Evolutionary conservation across 257 asterid genomes (phyloP).

Genomic region (Phtheirospermum japonicum): DNA sequence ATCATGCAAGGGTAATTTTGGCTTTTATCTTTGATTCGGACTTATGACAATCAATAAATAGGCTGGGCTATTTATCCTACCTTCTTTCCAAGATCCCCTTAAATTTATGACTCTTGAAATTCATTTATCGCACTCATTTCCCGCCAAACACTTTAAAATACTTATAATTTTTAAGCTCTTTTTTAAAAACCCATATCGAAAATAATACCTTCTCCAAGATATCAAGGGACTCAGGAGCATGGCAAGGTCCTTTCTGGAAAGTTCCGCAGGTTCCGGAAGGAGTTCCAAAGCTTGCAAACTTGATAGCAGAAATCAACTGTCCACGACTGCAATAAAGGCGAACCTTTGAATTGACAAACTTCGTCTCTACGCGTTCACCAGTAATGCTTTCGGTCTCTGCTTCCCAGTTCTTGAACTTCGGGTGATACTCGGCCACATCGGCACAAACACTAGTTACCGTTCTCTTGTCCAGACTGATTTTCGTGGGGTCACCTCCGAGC

Average conservation of each 20-base stretch:
- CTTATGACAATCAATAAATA: too few species aligned
- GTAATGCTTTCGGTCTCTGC: slow-evolving; percentile 47
- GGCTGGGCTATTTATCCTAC: too few species aligned
- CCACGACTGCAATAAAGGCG: slow-evolving; percentile 69
- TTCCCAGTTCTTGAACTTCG: slow-evolving; percentile 76
- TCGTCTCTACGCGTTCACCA: slow-evolving; percentile 48
- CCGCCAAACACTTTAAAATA: too few species aligned
- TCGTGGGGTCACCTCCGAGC: slow-evolving; percentile 84
- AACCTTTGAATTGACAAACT: slow-evolving; percentile 61
- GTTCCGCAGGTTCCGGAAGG: slow-evolving; percentile 86
- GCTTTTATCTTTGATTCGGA: too few species aligned
- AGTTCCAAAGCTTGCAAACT: slow-evolving; percentile 97
- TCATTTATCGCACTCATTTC: too few species aligned
- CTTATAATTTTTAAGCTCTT: background rate
- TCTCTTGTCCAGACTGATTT: slow-evolving; percentile 70
- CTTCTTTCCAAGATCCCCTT: too few species aligned
- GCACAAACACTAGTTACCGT: slow-evolving; percentile 75
- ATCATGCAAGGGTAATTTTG: too few species aligned
- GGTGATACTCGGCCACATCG: slow-evolving; percentile 81
- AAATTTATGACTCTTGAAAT: too few species aligned
- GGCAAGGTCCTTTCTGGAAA: slow-evolving; percentile 89
- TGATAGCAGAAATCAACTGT: slow-evolving; percentile 68
- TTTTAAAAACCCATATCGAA: too few species aligned
- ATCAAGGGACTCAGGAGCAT: slow-evolving; percentile 60
- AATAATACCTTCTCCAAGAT: slow-evolving; percentile 60